phyloP scores from a whole-genome alignment of 345 rosid genomes.

The Carallia pectinifolia region DNA sequence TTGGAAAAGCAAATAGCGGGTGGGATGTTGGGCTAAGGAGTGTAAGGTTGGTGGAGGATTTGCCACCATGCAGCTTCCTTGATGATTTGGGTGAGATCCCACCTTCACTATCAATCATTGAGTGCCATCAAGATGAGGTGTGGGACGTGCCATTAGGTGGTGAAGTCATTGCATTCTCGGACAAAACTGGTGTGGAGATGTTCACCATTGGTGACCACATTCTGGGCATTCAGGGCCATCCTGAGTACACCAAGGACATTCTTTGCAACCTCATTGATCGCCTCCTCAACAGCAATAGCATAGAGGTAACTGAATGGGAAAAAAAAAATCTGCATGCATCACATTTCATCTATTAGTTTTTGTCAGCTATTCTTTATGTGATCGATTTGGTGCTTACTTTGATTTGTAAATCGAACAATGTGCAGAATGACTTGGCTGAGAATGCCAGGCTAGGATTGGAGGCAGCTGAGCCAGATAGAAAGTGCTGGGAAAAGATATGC shows the following conservation, averaged over 20 bases:
- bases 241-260: conserved; percentile 84
- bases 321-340: neutral
- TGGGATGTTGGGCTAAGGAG: conserved; percentile 69
- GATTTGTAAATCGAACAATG: neutral
- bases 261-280: conserved; percentile 69
- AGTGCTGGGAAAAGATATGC: conserved; percentile 60
- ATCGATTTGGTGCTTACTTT: neutral
- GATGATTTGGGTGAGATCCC: conserved; percentile 43
- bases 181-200: conserved; percentile 79
- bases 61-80: conserved; percentile 26
- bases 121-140: conserved; percentile 85
- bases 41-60: conserved; percentile 56
- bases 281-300: conserved; percentile 48
- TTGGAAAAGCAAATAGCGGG: conserved; percentile 64
- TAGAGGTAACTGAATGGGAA: conserved; percentile 37
- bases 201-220: conserved; percentile 55
- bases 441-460: conserved; percentile 41
- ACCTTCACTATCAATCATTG: conserved; percentile 49
- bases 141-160: conserved; percentile 70
- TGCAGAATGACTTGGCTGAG: conserved; percentile 48
- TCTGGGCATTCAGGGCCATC: conserved; percentile 88
- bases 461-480: conserved; percentile 56
- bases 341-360: too few relatives aligned
- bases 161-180: conserved; percentile 68
- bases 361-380: neutral